phyloP scores from a whole-genome alignment of 768 basidiomycete species.

The Collybiopsis luxurians region DNA sequence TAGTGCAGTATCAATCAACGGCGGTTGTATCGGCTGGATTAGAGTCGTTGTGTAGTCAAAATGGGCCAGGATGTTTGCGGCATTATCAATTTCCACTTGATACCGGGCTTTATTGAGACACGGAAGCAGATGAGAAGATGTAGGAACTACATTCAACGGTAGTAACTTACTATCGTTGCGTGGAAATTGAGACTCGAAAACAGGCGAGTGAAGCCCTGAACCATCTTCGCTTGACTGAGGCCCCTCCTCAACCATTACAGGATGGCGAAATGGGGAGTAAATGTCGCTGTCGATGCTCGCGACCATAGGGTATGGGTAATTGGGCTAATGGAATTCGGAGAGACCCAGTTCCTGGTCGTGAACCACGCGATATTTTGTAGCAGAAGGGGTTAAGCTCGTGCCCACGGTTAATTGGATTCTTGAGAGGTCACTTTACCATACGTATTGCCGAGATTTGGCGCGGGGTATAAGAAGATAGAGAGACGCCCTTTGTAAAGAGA shows the following conservation, averaged over 20 bases:
- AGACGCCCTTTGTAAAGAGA: neutral
- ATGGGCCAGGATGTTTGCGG: conserved; percentile 46
- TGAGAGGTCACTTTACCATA: conserved; percentile 31
- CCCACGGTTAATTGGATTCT: conserved; percentile 37
- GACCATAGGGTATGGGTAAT: conserved; percentile 47
- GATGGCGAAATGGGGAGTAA: conserved; percentile 53
- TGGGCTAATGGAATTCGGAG: conserved; percentile 20
- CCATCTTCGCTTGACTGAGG: conserved; percentile 74
- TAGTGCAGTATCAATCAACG: conserved; percentile 44
- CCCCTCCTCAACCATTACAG: conserved; percentile 58
- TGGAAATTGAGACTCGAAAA: conserved; percentile 49
- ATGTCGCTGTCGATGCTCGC: conserved; percentile 49
- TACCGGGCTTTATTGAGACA: conserved; percentile 68
- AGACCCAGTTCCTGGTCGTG: conserved; percentile 28
- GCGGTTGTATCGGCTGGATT: conserved; percentile 42
- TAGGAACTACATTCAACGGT: conserved; percentile 34
- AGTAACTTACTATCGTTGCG: conserved; percentile 53
- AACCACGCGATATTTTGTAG: conserved; percentile 42
- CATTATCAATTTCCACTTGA: conserved; percentile 45
- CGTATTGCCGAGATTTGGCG: conserved; percentile 1
- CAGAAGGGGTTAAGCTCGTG: conserved; percentile 38
- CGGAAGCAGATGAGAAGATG: conserved; percentile 32
- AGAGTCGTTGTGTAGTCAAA: conserved; percentile 48
- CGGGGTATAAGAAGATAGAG: neutral
- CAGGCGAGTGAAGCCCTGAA: conserved; percentile 73